A percentile compares a stretch with the other conserved stretches of the same genome.
These are phyloP conservation scores for Aureobasidium sp. DNA, from an alignment of 2,329 filamentous ascomycete species.

Conservation along the genomic window DNA sequence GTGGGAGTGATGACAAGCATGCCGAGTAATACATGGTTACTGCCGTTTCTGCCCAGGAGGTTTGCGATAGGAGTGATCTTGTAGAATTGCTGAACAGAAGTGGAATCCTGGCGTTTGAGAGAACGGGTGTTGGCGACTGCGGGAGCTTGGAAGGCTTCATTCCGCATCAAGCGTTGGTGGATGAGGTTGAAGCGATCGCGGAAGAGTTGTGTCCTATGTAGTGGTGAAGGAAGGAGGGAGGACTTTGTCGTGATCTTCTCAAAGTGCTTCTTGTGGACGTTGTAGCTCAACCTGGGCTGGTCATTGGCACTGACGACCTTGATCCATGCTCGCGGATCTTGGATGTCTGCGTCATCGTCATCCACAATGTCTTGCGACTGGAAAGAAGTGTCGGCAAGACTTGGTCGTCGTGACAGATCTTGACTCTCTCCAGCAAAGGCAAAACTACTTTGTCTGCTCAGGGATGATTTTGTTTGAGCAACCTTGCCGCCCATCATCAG, in stretches of 20 bases:
- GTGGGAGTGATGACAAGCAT: slow-evolving; percentile 75
- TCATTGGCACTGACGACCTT: slow-evolving; percentile 78
- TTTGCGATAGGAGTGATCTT: slow-evolving; percentile 83
- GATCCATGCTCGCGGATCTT: slow-evolving; percentile 73
- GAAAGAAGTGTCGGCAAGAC: slow-evolving; percentile 7
- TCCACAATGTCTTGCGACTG: slow-evolving; percentile 55
- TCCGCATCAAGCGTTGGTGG: slow-evolving; percentile 83
- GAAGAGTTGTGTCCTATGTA: slow-evolving; percentile 79
- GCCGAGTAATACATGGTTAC: slow-evolving; percentile 77
- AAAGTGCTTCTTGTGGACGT: slow-evolving; percentile 80
- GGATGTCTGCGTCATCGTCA: slow-evolving; percentile 52
- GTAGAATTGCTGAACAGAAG: slow-evolving; percentile 57
- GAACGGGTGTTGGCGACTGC: slow-evolving; percentile 45
- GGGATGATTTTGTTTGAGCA: slow-evolving; percentile 43
- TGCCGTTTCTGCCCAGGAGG: slow-evolving; percentile 70
- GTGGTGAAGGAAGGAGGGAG: slow-evolving; percentile 59
- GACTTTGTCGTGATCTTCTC: slow-evolving; percentile 50
- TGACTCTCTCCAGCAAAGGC: slow-evolving; percentile 45
- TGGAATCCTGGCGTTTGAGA: slow-evolving; percentile 54
- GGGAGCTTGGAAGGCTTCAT: slow-evolving; percentile 85
- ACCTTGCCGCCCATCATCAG: slow-evolving; percentile 83
- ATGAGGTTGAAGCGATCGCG: slow-evolving; percentile 87
- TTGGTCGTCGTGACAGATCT: neutral
- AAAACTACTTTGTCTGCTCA: slow-evolving; percentile 59
- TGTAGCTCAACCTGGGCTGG: slow-evolving; percentile 73